phyloP scores from a whole-genome alignment of 2,329 filamentous ascomycete species.

The Hypoxylon sp. region DNA sequence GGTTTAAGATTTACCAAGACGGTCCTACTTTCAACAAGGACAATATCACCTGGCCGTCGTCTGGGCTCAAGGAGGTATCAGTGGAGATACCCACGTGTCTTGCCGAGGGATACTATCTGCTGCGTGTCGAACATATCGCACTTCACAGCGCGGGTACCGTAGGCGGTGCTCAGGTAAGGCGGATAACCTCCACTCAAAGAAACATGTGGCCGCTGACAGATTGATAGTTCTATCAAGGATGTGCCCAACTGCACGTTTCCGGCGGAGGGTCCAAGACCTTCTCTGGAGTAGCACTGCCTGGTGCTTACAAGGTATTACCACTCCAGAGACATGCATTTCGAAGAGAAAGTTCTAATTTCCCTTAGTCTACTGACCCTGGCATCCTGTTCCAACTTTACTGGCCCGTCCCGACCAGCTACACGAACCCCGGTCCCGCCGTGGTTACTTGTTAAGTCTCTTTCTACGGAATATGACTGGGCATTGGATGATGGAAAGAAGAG shows the following conservation, averaged over 20 bases:
- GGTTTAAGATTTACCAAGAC: slow-evolving; percentile 51
- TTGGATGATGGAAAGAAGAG: too few relatives aligned
- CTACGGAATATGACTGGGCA: too few relatives aligned
- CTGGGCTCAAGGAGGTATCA: slow-evolving; percentile 36
- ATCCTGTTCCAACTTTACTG: slow-evolving; percentile 47
- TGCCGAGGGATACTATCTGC: slow-evolving; percentile 51
- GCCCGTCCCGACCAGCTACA: slow-evolving; percentile 47
- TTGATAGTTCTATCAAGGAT: slow-evolving; percentile 49
- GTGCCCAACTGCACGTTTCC: slow-evolving; percentile 49
- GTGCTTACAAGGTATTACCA: slow-evolving; percentile 43
- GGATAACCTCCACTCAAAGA: background rate
- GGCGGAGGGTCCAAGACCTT: slow-evolving; percentile 49
- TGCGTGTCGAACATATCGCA: slow-evolving; percentile 52
- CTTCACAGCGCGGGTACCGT: slow-evolving; percentile 48
- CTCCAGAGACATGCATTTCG: background rate
- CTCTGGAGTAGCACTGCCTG: slow-evolving; percentile 45
- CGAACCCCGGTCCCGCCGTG: slow-evolving; percentile 43
- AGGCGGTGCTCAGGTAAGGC: slow-evolving; percentile 48
- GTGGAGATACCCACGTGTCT: slow-evolving; percentile 50
- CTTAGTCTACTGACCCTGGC: slow-evolving; percentile 45
- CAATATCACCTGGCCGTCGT: slow-evolving; percentile 39
- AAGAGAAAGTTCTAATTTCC: slow-evolving; percentile 3
- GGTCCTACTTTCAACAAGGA: slow-evolving; percentile 41
- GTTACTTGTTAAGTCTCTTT: slow-evolving; percentile 20
- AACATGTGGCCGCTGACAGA: background rate